Evolutionary conservation across 2,329 filamentous ascomycete species (phyloP), one percentile per base, ranked within the genome.

Genomic region (Pseudonectria foliicola): DNA sequence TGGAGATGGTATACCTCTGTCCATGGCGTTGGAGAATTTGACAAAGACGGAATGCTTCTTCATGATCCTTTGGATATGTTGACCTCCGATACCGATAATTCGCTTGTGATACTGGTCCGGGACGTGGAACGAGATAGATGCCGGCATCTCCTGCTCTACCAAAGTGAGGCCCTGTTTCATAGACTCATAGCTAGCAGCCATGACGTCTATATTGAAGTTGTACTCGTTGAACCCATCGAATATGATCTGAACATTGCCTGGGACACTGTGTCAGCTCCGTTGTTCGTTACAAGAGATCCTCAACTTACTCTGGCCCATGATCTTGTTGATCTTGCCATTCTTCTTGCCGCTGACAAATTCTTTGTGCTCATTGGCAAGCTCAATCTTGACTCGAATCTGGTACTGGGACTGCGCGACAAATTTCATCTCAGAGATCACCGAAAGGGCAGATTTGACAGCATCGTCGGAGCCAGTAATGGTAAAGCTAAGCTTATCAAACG

Each of bases 271-370:
- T 5, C 37, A 45, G 25, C 41, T 15, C 26, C 31, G 35, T 55
- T 38, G 61, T 50, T 24, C 13, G 21, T 48, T 32, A 43, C 38
- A 18, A 25, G 29, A 23, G 7, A 15, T 11, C 12, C 31, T 21
- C 5, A n/a, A 41, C 51, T 27, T 45, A 50, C 89, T 95, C 63
- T 96, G 90, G 15, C 90, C 92, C 92, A 98, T 98, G 55, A 98
- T 98, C 72, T 98, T 98, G 73, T 98, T 98, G 64, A 98, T 98
- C 68, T 98, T 98, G 63, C 92, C 92, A 53, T 98, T 98, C 71
- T 98, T 98, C 73, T 98, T 98, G 50, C 92, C 92, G 50, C 89
- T 95, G 38, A 98, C 92, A 58, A 98, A 98, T 57, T 98, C 92
- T 63, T 98, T 98, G 70, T 98, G 92, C 66, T 98, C 92, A 56